Evolutionary conservation across 1,284 basidiomycete genomes (phyloP).

Genomic region (Irpex sp.): DNA sequence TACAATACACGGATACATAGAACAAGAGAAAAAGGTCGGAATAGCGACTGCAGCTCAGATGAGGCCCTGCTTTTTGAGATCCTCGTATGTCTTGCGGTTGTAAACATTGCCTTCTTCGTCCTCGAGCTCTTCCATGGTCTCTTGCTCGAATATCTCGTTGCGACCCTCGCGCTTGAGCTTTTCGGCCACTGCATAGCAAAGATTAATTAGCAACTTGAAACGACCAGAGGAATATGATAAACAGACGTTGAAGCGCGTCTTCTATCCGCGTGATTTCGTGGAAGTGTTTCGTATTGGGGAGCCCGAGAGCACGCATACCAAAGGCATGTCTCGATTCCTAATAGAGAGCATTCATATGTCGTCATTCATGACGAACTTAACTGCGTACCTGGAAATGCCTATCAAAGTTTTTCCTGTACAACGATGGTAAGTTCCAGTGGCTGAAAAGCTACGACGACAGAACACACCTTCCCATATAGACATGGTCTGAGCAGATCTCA

Average conservation of each 20-base stretch:
- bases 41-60: slow-evolving; percentile 41
- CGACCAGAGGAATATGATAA: background rate
- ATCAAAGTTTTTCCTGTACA: slow-evolving; percentile 84
- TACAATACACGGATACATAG: slow-evolving; percentile 1
- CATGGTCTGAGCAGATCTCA: slow-evolving; percentile 95
- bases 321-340: slow-evolving; percentile 95
- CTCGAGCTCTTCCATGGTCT: slow-evolving; percentile 95
- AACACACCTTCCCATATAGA: slow-evolving; percentile 86
- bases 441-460: background rate
- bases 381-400: slow-evolving; percentile 75
- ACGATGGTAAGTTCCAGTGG: slow-evolving; percentile 10
- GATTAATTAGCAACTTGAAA: background rate
- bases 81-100: slow-evolving; percentile 85
- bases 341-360: slow-evolving; percentile 5
- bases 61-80: slow-evolving; percentile 87
- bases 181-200: slow-evolving; percentile 71
- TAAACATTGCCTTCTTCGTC: slow-evolving; percentile 97
- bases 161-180: slow-evolving; percentile 92
- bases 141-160: slow-evolving; percentile 85
- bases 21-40: background rate
- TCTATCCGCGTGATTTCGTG: slow-evolving; percentile 97
- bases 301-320: slow-evolving; percentile 94
- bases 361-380: background rate
- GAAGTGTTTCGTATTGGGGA: slow-evolving; percentile 99
- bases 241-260: slow-evolving; percentile 88